Conservation (phyloP, 2,329 filamentous ascomycete species). For the Aspergillus felis region DNA sequence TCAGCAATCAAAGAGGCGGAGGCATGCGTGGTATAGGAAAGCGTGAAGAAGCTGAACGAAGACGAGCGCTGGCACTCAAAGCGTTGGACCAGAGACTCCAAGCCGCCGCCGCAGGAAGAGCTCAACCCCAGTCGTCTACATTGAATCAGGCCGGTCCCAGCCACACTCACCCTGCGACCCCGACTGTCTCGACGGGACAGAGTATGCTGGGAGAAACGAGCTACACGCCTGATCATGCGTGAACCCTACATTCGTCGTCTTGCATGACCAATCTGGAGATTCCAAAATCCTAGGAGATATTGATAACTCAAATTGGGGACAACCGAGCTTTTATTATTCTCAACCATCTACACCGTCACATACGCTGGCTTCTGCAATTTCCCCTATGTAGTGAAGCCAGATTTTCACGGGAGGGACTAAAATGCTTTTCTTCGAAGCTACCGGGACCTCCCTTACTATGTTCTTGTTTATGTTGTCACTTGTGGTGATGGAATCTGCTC, state of each 20-base stretch:
- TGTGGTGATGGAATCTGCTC: not conserved
- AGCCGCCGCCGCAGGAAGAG: conserved; percentile 65
- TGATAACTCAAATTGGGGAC: not conserved
- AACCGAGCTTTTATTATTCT: not conserved
- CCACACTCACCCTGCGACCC: conserved; percentile 50
- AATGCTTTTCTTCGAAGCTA: not conserved
- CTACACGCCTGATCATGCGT: conserved; percentile 61
- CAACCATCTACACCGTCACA: not conserved
- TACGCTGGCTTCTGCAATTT: not conserved
- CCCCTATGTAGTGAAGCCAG: not conserved
- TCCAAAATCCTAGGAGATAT: not conserved
- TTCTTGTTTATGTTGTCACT: not conserved
- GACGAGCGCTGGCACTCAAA: conserved; percentile 82
- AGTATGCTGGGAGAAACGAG: conserved; percentile 65
- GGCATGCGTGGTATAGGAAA: conserved; percentile 56
- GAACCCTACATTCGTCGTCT: conserved; percentile 5
- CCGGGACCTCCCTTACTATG: not conserved
- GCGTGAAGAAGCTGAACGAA: conserved; percentile 84
- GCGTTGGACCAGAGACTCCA: conserved; percentile 88
- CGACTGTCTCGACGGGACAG: conserved; percentile 52
- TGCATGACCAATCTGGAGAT: conserved; percentile 10
- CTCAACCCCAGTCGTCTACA: conserved; percentile 35
- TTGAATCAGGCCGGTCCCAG: conserved; percentile 27
- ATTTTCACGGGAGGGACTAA: not conserved
- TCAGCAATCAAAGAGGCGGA: conserved; percentile 45